phyloP scores from a whole-genome alignment of 2,329 filamentous ascomycete species.

The Zasmidium citrigriseum region DNA sequence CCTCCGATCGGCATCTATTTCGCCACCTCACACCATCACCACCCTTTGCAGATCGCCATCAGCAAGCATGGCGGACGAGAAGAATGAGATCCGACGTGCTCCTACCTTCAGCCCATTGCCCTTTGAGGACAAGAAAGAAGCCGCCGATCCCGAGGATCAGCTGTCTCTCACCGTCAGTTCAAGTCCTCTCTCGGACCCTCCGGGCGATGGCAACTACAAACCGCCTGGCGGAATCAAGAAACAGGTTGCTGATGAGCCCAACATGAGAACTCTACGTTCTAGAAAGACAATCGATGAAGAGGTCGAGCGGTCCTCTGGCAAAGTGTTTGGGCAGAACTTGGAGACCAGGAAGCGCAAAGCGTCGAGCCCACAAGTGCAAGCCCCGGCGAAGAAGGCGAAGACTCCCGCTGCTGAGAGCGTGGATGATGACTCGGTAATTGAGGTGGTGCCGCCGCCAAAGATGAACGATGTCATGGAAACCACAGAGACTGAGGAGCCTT shows the following conservation, averaged over 20 bases:
- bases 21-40: too few relatives aligned
- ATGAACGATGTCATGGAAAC: background rate
- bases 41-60: too few relatives aligned
- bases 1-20: too few relatives aligned
- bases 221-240: background rate
- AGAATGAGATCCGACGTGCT: too few relatives aligned
- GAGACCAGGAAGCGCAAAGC: background rate
- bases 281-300: background rate
- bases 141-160: too few relatives aligned
- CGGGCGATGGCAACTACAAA: background rate
- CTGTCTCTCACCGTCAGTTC: too few relatives aligned
- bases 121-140: too few relatives aligned
- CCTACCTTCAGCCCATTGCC: too few relatives aligned
- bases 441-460: background rate
- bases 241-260: background rate
- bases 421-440: background rate
- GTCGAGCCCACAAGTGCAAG: background rate
- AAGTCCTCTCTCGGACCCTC: too few relatives aligned
- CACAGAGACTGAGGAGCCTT: background rate
- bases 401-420: background rate
- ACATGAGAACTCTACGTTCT: background rate
- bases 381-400: background rate
- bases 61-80: too few relatives aligned
- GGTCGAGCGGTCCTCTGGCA: background rate
- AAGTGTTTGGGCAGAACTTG: background rate